A percentile compares a stretch with the other conserved stretches of the same genome.
Evolutionary conservation across 129 eudicot genomes (phyloP).

Genomic region (Deinandra increscens): DNA sequence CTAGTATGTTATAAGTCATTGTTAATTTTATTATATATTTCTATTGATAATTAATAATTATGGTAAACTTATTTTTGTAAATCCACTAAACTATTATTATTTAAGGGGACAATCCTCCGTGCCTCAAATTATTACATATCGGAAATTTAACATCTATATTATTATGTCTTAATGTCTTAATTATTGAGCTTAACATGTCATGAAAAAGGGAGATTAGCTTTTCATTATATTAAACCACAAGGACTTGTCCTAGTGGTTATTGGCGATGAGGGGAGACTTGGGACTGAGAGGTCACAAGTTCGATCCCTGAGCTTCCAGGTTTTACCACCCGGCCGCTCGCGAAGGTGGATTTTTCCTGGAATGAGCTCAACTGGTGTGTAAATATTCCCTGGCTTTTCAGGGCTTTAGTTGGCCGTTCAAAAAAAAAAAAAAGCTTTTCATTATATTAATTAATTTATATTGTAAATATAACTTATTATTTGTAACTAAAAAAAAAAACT

Average conservation of each 20-base stretch:
- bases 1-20: neutral
- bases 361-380: too few species aligned
- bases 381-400: too few species aligned
- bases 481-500: neutral
- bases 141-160: slow-evolving; percentile 9
- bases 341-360: too few species aligned
- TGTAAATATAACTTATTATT: neutral
- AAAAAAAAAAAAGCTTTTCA: too few species aligned
- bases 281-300: too few species aligned
- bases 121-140: slow-evolving; percentile 14
- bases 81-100: neutral
- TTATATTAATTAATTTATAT: neutral
- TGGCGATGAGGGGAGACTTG: too few species aligned
- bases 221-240: neutral
- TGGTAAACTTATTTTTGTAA: neutral
- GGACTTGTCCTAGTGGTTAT: too few species aligned
- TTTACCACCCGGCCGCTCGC: too few species aligned
- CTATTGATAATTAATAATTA: too few species aligned
- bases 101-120: slow-evolving; percentile 16
- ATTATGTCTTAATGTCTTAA: slow-evolving; percentile 27
- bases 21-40: neutral
- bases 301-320: too few species aligned
- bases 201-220: slow-evolving; percentile 9
- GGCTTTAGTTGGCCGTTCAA: too few species aligned
- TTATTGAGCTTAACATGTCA: slow-evolving; percentile 34